A percentile compares a stretch with the other conserved stretches of the same genome.
Conservation (phyloP, 1,284 basidiomycete species). For the Pseudozyma hubeiensis region DNA sequence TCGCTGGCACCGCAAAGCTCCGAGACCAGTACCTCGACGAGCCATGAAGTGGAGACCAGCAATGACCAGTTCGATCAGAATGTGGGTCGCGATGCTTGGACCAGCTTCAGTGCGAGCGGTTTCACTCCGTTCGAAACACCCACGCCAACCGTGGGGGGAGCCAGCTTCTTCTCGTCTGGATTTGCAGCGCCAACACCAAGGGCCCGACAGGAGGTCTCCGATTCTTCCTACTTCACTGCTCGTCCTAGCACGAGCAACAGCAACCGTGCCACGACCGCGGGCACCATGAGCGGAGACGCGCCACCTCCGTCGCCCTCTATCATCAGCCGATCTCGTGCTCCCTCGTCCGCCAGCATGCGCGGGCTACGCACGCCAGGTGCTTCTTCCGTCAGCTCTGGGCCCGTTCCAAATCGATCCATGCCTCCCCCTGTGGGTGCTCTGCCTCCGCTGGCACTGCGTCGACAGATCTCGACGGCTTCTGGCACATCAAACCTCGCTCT, state of each 20-base stretch:
- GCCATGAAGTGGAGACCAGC: background rate
- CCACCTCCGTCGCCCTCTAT: slow-evolving; percentile 65
- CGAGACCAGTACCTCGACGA: slow-evolving; percentile 5
- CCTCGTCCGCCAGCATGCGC: slow-evolving; percentile 54
- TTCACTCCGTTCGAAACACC: slow-evolving; percentile 60
- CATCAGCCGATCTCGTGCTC: slow-evolving; percentile 61
- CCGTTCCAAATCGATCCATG: slow-evolving; percentile 45
- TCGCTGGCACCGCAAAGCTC: slow-evolving; percentile 2
- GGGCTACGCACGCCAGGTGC: slow-evolving; percentile 41
- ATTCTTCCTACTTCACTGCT: slow-evolving; percentile 58
- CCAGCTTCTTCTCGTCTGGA: slow-evolving; percentile 3
- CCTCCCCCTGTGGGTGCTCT: slow-evolving; percentile 30
- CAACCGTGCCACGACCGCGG: slow-evolving; percentile 15
- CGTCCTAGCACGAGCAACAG: slow-evolving; percentile 40
- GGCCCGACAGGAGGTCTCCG: slow-evolving; percentile 50
- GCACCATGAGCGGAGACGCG: slow-evolving; percentile 35
- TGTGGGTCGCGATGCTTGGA: slow-evolving; percentile 50
- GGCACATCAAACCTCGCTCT: background rate
- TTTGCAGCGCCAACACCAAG: slow-evolving; percentile 36
- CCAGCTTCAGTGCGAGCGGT: slow-evolving; percentile 46
- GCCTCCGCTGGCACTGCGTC: slow-evolving; percentile 32
- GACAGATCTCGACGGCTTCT: slow-evolving; percentile 33
- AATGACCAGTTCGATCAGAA: slow-evolving; percentile 11
- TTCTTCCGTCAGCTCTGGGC: slow-evolving; percentile 21
- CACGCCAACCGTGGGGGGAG: slow-evolving; percentile 23